phyloP scores from a whole-genome alignment of 352 stramenopile species.

The Bremia lactucae region DNA sequence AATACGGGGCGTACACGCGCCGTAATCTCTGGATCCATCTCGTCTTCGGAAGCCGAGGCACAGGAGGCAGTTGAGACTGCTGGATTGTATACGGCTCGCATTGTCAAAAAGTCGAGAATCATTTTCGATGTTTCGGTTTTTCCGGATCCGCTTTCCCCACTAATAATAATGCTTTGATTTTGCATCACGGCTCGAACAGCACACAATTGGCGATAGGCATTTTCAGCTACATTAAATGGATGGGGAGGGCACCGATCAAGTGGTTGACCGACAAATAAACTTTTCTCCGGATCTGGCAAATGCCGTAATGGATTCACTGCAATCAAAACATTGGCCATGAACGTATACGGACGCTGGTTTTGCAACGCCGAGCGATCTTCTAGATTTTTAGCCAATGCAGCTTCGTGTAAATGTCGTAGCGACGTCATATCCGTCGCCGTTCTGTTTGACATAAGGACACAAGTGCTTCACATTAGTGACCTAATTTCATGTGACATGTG shows the following conservation, averaged over 20 bases:
- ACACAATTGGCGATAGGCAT: slow-evolving; percentile 73
- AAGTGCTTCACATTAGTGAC: neutral
- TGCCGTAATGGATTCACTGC: slow-evolving; percentile 74
- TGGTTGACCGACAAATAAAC: slow-evolving; percentile 55
- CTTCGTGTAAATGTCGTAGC: slow-evolving; percentile 74
- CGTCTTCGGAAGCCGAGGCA: slow-evolving; percentile 32
- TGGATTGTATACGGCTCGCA: slow-evolving; percentile 42
- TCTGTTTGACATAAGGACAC: slow-evolving; percentile 7
- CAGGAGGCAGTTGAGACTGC: slow-evolving; percentile 36
- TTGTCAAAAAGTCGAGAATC: slow-evolving; percentile 79
- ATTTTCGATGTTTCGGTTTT: slow-evolving; percentile 95
- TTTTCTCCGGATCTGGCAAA: slow-evolving; percentile 61
- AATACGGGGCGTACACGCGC: slow-evolving; percentile 12
- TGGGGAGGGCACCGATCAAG: slow-evolving; percentile 65
- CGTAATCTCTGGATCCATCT: slow-evolving; percentile 65
- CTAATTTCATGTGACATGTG: slow-evolving; percentile 5
- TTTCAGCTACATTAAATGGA: slow-evolving; percentile 79
- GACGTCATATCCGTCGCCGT: slow-evolving; percentile 79
- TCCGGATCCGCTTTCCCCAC: slow-evolving; percentile 87
- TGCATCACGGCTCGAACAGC: slow-evolving; percentile 75
- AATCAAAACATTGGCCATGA: slow-evolving; percentile 83
- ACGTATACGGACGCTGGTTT: slow-evolving; percentile 76
- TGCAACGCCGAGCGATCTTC: slow-evolving; percentile 66
- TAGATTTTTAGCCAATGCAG: slow-evolving; percentile 80
- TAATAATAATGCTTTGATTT: slow-evolving; percentile 93